A percentile compares a stretch with the other conserved stretches of the same genome.
These are phyloP conservation scores for Parafenestella ontariensis DNA, from an alignment of 2,329 filamentous ascomycete species.

Conservation along the genomic window DNA sequence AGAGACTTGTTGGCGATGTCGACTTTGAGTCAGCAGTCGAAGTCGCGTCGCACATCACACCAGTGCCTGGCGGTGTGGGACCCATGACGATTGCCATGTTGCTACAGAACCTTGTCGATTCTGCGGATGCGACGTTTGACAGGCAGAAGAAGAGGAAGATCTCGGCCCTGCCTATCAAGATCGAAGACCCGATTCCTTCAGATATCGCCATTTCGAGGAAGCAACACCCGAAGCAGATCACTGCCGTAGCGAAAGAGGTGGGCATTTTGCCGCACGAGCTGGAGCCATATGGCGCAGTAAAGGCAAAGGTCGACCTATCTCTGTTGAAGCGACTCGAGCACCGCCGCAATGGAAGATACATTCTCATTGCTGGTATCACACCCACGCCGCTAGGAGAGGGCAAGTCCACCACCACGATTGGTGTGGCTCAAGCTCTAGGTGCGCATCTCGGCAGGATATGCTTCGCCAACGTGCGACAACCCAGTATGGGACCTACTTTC, in stretches of 20 bases:
- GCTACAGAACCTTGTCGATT: slow-evolving; percentile 90
- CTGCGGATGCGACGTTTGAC: slow-evolving; percentile 81
- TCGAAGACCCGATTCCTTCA: slow-evolving; percentile 84
- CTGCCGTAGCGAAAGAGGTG: slow-evolving; percentile 80
- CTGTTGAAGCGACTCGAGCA: slow-evolving; percentile 85
- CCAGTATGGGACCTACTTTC: slow-evolving; percentile 96
- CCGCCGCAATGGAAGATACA: slow-evolving; percentile 86
- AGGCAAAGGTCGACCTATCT: slow-evolving; percentile 90
- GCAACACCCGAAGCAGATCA: slow-evolving; percentile 92
- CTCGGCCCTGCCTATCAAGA: slow-evolving; percentile 80
- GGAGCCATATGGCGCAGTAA: slow-evolving; percentile 93
- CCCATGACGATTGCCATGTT: slow-evolving; percentile 99
- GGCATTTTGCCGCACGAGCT: slow-evolving; percentile 89
- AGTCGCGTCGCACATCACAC: slow-evolving; percentile 92
- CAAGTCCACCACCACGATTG: slow-evolving; percentile 98
- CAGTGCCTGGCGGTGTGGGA: slow-evolving; percentile 94
- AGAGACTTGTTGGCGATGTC: slow-evolving; percentile 92
- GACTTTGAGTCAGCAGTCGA: slow-evolving; percentile 85
- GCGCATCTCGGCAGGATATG: slow-evolving; percentile 86
- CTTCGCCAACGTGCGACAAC: slow-evolving; percentile 96
- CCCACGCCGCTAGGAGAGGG: slow-evolving; percentile 96
- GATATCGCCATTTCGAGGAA: slow-evolving; percentile 91
- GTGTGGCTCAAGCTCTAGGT: slow-evolving; percentile 88
- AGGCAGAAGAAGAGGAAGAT: slow-evolving; percentile 81
- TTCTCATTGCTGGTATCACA: slow-evolving; percentile 94